phyloP scores from a whole-genome alignment of 805 yeast species.

The Yamadazyma nakazawae region DNA sequence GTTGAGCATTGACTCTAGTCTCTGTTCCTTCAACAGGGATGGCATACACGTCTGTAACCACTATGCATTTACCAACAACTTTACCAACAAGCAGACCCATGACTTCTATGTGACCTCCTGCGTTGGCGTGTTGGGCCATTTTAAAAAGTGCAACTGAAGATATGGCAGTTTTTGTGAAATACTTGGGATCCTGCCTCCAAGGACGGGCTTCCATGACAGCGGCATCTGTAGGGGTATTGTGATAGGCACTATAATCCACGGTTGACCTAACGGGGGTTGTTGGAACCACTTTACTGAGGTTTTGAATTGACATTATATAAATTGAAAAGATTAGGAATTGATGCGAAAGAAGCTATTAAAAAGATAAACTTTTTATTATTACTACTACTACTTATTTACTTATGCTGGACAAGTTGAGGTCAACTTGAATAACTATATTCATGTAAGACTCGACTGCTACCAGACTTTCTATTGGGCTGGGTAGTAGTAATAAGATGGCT shows the following conservation, averaged over 20 bases:
- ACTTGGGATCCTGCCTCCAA: slow-evolving; percentile 57
- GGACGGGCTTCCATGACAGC: slow-evolving; percentile 31
- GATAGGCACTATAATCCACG: slow-evolving; percentile 10
- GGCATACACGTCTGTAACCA: slow-evolving; percentile 78
- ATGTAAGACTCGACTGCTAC: background rate
- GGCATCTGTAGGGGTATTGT: slow-evolving; percentile 1
- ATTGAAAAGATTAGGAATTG: background rate
- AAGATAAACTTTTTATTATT: background rate
- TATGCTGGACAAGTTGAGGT: background rate
- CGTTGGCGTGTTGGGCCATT: slow-evolving; percentile 75
- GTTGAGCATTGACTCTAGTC: slow-evolving; percentile 90
- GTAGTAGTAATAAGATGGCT: background rate
- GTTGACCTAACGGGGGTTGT: background rate
- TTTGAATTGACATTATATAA: slow-evolving; percentile 2
- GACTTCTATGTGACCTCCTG: slow-evolving; percentile 84
- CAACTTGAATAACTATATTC: too few species aligned
- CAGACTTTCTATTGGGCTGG: background rate
- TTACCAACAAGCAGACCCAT: slow-evolving; percentile 95
- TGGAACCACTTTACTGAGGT: slow-evolving; percentile 6
- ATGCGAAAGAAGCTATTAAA: background rate
- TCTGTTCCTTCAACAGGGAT: slow-evolving; percentile 96
- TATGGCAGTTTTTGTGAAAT: slow-evolving; percentile 59
- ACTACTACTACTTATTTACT: background rate
- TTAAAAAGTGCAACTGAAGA: slow-evolving; percentile 71
- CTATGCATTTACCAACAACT: slow-evolving; percentile 50